phyloP scores from a whole-genome alignment of 2,329 filamentous ascomycete genomes.

The Curvularia hawaiiensis region DNA sequence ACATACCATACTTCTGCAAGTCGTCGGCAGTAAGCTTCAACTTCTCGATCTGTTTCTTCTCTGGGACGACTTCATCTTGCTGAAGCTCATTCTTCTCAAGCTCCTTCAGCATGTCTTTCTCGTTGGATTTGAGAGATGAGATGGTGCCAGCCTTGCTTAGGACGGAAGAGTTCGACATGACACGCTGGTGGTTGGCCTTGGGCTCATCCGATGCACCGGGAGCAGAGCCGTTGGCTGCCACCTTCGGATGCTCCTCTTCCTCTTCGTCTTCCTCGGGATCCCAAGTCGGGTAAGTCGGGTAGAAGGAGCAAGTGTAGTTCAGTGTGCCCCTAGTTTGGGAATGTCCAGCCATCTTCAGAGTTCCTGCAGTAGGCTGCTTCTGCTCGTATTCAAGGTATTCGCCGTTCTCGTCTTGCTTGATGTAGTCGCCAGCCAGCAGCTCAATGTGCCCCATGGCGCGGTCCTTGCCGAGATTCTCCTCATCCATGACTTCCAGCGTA shows the following conservation, averaged over 20 bases:
- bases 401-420: slow-evolving; percentile 76
- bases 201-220: slow-evolving; percentile 30
- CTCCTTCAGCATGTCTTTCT: slow-evolving; percentile 51
- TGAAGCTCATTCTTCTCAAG: slow-evolving; percentile 55
- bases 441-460: slow-evolving; percentile 84
- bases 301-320: slow-evolving; percentile 86
- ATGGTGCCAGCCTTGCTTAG: slow-evolving; percentile 48
- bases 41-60: slow-evolving; percentile 70
- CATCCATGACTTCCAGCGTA: slow-evolving; percentile 93
- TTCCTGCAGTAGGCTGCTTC: slow-evolving; percentile 69
- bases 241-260: slow-evolving; percentile 42
- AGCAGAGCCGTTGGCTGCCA: slow-evolving; percentile 27
- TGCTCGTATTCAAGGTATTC: slow-evolving; percentile 80
- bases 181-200: slow-evolving; percentile 24
- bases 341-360: slow-evolving; percentile 75
- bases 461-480: slow-evolving; percentile 90
- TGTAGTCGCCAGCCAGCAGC: slow-evolving; percentile 76
- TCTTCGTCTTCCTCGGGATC: slow-evolving; percentile 86
- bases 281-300: slow-evolving; percentile 82
- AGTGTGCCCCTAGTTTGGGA: slow-evolving; percentile 78
- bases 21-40: slow-evolving; percentile 79
- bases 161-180: slow-evolving; percentile 28
- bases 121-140: slow-evolving; percentile 48
- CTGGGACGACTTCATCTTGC: slow-evolving; percentile 54
- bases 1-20: slow-evolving; percentile 74